Base-by-base conservation (phyloP, 2,329 filamentous ascomycete genomes). In the Epichloe uncinata region DNA sequence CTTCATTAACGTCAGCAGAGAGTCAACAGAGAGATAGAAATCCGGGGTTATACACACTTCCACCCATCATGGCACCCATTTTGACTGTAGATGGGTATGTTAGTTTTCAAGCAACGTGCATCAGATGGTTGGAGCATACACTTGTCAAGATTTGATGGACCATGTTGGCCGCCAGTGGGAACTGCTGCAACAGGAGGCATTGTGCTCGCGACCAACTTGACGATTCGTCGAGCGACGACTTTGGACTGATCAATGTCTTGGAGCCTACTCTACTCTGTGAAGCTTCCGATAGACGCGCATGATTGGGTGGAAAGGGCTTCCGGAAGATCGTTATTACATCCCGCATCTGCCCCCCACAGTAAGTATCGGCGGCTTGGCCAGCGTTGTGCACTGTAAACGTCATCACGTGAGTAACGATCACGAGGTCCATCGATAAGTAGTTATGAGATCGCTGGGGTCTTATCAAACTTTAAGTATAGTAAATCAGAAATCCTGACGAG, bases 21-120 rank as follows among this genome's bases (percentile, higher is more conserved):
- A 41, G n/a, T 38, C 47, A 44, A 33, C 26, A 43, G 48, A 34
- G 35, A 6, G 11, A 5, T 11, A 35, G 34, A 41, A 47, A 0
- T 12, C n/a, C 34, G 20, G n/a, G 42, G 38, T 48, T 47, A 6
- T 47, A 79, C 89, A 62, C 85, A 97, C 91, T 94, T 66, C 89
- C 87, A 60, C 93, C 93, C 89, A 97, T 97, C 84, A 98, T 84
- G 55, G 86, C 89, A 60, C 93, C 93, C 89, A 97, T 96, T 76
- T 95, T 96, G 43, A 68, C 65, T 68, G 45, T 26, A 50, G 35
- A 50, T 20, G 16, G 45, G 35, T 22, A 16, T 37, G 42, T 53
- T 36, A 53, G 51, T 18, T n/a, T 13, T 34, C 26, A 11, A 18
- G 13, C 18, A 37, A n/a, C 9, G 38, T 33, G 15, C 41, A 16